Evolutionary conservation across 768 basidiomycete species (phyloP).

Genomic region (Mycena pura): DNA sequence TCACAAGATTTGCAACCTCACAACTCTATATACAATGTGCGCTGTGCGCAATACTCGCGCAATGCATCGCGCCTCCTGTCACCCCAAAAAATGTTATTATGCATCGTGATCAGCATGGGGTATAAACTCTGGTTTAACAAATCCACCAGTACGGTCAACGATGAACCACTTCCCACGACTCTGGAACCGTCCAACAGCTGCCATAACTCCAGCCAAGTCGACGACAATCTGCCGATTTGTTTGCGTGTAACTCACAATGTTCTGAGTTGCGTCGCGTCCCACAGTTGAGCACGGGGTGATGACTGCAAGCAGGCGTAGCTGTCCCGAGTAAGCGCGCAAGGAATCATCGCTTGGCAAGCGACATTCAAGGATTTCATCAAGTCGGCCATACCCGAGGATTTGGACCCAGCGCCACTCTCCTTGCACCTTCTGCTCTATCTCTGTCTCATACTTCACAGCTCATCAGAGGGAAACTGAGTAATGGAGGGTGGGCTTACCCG

Average conservation of each 20-base stretch:
- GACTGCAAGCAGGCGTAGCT: conserved; percentile 19
- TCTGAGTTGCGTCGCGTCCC: conserved; percentile 19
- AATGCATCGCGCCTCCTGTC: too few relatives aligned
- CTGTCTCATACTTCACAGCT: not conserved
- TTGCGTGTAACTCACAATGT: conserved; percentile 2
- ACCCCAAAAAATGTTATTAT: too few relatives aligned
- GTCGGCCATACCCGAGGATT: conserved; percentile 29
- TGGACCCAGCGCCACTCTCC: too few relatives aligned
- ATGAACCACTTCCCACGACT: conserved; percentile 24
- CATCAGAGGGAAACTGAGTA: not conserved
- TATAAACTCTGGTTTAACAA: conserved; percentile 18
- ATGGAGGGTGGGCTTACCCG: conserved; percentile 13
- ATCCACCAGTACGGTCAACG: conserved; percentile 20
- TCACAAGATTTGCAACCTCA: too few relatives aligned
- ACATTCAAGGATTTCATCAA: conserved; percentile 26
- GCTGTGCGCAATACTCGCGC: too few relatives aligned
- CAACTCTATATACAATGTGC: too few relatives aligned
- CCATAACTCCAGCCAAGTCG: conserved; percentile 22
- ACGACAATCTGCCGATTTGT: conserved; percentile 6
- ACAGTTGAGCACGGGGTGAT: conserved; percentile 24
- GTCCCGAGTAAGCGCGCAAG: conserved; percentile 3
- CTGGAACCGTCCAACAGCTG: conserved; percentile 24
- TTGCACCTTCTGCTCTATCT: too few relatives aligned
- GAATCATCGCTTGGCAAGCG: conserved; percentile 1
- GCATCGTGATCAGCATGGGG: not conserved